Percentiles rank a stretch among this genome's conserved stretches.
phyloP scores from a whole-genome alignment of 768 basidiomycete genomes.

The Hygrophorus pudorinus region DNA sequence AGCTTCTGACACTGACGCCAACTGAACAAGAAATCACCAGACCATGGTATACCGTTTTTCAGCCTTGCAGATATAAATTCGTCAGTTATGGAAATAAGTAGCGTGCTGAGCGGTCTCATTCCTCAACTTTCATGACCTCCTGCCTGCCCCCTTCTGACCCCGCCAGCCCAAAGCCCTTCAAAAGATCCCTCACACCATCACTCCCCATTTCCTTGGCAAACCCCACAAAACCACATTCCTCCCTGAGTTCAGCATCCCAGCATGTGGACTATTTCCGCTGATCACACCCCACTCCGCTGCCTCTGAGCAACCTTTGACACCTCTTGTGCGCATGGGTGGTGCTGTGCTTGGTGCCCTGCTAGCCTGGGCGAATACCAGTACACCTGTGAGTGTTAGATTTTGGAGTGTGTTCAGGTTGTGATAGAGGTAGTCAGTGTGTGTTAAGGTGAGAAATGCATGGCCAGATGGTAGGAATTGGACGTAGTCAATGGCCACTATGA shows the following conservation, averaged over 20 bases:
- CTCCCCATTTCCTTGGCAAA: slow-evolving; percentile 38
- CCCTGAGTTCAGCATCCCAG: slow-evolving; percentile 36
- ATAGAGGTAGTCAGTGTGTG: slow-evolving; percentile 32
- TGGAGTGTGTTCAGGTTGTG: slow-evolving; percentile 32
- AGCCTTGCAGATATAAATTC: slow-evolving; percentile 19
- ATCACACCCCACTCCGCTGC: slow-evolving; percentile 16
- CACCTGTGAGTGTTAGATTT: slow-evolving; percentile 35
- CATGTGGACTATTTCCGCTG: slow-evolving; percentile 39
- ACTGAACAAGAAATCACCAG: slow-evolving; percentile 46
- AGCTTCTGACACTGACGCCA: slow-evolving; percentile 53
- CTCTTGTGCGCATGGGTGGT: slow-evolving; percentile 15
- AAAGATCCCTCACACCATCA: slow-evolving; percentile 25
- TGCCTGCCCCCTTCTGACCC: slow-evolving; percentile 24
- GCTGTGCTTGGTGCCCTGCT: slow-evolving; percentile 10
- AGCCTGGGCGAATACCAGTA: slow-evolving; percentile 27
- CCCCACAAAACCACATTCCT: slow-evolving; percentile 53
- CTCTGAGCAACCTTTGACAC: slow-evolving; percentile 21
- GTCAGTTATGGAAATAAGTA: neutral
- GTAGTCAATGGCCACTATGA: slow-evolving; percentile 50
- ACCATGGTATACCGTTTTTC: slow-evolving; percentile 30
- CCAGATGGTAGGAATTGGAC: slow-evolving; percentile 50
- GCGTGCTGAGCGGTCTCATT: slow-evolving; percentile 16
- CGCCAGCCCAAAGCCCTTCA: slow-evolving; percentile 37
- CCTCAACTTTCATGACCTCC: slow-evolving; percentile 40
- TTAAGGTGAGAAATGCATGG: slow-evolving; percentile 46